Evolutionary conservation across 768 basidiomycete species (phyloP).

Genomic region (Psilocybe cyanescens): DNA sequence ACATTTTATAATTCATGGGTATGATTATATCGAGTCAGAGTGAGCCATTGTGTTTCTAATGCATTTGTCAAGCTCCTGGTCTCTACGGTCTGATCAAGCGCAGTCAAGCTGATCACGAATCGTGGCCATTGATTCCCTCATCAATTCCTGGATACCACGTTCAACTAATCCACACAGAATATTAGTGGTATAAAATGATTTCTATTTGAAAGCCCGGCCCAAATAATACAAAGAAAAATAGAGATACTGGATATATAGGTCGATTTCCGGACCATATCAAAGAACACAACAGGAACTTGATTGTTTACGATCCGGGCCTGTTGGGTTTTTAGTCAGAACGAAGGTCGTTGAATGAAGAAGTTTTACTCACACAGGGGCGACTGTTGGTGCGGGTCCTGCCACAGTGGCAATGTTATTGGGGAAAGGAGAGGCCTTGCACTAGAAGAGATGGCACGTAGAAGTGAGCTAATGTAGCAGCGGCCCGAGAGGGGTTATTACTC

Average conservation of each 20-base stretch:
- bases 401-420: slow-evolving; percentile 14
- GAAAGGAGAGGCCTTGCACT: slow-evolving; percentile 4
- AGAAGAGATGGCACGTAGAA: background rate
- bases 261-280: background rate
- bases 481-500: background rate
- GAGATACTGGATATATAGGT: background rate
- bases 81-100: too few species aligned
- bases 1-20: too few species aligned
- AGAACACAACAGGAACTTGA: background rate
- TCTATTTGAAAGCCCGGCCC: background rate
- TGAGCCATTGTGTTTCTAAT: too few species aligned
- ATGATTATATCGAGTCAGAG: too few species aligned
- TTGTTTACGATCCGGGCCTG: slow-evolving; percentile 9
- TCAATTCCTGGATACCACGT: too few species aligned
- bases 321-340: background rate
- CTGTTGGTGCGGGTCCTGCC: slow-evolving; percentile 12
- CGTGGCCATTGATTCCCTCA: too few species aligned
- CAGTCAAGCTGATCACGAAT: too few species aligned
- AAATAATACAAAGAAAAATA: background rate
- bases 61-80: too few species aligned
- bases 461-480: background rate
- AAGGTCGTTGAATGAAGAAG: background rate
- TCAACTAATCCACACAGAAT: too few species aligned
- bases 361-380: slow-evolving; percentile 11
- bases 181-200: background rate